These are phyloP conservation scores for Eucalyptus sp. DNA, from an alignment of 345 rosid genomes.

Conservation along the genomic window DNA sequence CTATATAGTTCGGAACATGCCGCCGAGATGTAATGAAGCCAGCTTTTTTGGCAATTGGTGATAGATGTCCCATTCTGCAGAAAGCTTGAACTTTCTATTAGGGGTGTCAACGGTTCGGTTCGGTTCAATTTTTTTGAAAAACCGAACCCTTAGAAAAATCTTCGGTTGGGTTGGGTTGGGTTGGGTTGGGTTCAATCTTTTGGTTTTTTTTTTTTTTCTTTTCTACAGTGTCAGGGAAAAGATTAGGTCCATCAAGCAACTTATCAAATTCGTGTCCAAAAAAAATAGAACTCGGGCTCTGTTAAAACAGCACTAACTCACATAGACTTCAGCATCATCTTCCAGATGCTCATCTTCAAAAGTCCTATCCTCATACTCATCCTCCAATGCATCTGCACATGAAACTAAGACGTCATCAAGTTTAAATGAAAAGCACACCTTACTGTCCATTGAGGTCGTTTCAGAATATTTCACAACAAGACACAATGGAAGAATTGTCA, in stretches of 20 bases:
- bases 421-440: not conserved
- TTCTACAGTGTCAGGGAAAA: no score
- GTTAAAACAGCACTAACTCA: conserved; percentile 18
- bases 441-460: not conserved
- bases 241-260: no score
- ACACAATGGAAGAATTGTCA: not conserved
- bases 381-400: conserved; percentile 24
- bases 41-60: not conserved
- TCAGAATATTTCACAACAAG: not conserved
- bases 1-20: not conserved
- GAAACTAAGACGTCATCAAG: not conserved
- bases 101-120: no score
- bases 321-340: conserved; percentile 48
- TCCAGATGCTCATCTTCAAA: conserved; percentile 33
- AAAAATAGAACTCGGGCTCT: not conserved
- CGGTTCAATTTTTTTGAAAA: no score
- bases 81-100: not conserved
- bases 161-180: no score
- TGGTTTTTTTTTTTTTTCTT: no score
- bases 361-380: conserved; percentile 9
- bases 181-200: no score
- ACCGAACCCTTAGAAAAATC: no score
- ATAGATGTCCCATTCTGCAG: not conserved
- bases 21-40: not conserved
- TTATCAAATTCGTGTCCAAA: not conserved